Evolutionary conservation across 768 basidiomycete species (phyloP).

Genomic region (Boletus reticulatus): DNA sequence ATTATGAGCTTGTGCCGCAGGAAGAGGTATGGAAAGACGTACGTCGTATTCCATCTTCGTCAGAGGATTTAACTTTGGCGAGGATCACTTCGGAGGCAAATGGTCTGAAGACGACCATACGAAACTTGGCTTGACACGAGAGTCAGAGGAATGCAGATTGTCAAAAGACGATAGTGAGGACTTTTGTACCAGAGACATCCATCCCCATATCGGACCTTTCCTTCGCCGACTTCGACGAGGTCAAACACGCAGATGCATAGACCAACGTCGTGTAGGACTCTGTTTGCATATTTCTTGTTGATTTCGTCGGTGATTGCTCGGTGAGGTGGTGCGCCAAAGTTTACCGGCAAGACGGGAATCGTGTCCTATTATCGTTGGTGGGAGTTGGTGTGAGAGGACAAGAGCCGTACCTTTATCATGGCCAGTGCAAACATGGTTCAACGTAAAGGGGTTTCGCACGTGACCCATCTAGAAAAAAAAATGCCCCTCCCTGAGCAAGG

Average conservation of each 20-base stretch:
- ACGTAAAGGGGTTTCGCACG: constrained; percentile 8
- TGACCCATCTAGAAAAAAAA: constrained; percentile 7
- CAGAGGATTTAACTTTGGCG: constrained; percentile 85
- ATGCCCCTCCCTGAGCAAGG: too few relatives aligned
- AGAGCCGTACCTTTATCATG: constrained; percentile 37
- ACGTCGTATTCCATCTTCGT: constrained; percentile 84
- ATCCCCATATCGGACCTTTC: constrained; percentile 92
- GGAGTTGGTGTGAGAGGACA: neutral
- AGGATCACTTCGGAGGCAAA: constrained; percentile 88
- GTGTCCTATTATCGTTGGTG: constrained; percentile 62
- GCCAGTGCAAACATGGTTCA: constrained; percentile 45
- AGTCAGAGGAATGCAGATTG: constrained; percentile 2
- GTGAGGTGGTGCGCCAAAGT: constrained; percentile 76
- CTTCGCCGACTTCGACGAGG: constrained; percentile 81
- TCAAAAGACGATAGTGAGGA: constrained; percentile 26
- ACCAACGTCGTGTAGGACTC: constrained; percentile 86
- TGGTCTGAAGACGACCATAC: constrained; percentile 89
- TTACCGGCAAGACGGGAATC: constrained; percentile 81
- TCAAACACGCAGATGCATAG: constrained; percentile 91
- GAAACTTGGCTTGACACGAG: constrained; percentile 65
- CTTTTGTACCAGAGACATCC: constrained; percentile 95
- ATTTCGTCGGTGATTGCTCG: constrained; percentile 82
- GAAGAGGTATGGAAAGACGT: constrained; percentile 26
- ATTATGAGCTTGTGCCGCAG: neutral
- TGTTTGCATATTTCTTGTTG: constrained; percentile 95